A percentile compares a stretch with the other conserved stretches of the same genome.
phyloP scores from a whole-genome alignment of 2,329 filamentous ascomycete genomes.

The Ophiostoma tasmaniense region DNA sequence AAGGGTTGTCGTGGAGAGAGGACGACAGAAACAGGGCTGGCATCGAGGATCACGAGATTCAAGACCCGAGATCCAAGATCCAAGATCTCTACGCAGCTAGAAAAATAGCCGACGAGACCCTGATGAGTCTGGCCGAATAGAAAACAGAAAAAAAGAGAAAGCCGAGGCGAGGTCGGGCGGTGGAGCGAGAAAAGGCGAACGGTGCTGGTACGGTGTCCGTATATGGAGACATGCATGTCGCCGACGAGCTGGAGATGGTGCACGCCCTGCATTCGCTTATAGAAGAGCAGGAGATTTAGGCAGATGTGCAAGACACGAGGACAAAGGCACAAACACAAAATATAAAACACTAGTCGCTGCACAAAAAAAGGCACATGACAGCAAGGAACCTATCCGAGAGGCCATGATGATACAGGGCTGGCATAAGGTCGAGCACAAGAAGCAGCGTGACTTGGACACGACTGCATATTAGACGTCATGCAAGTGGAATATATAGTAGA shows the following conservation, averaged over 20 bases:
- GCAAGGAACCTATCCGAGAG: background rate
- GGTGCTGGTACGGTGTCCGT: background rate
- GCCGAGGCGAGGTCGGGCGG: background rate
- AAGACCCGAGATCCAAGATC: background rate
- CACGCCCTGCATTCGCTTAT: background rate
- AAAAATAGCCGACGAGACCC: background rate
- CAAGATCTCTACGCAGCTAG: background rate
- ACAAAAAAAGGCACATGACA: background rate
- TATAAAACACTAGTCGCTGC: background rate
- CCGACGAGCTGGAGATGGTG: background rate
- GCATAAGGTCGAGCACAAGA: background rate
- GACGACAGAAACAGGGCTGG: background rate
- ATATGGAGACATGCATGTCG: background rate
- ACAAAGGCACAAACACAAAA: background rate
- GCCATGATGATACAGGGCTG: background rate
- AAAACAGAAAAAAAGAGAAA: background rate
- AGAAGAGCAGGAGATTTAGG: background rate
- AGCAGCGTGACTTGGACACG: background rate
- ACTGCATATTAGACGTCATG: background rate
- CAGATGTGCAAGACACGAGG: background rate
- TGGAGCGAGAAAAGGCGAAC: background rate
- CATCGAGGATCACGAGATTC: background rate
- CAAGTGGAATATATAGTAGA: background rate
- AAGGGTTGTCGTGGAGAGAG: background rate
- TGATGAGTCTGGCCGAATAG: background rate